Evolutionary conservation across 2,329 filamentous ascomycete species (phyloP), one percentile per base, ranked within the genome.

Genomic region (Diaporthe humulicola): DNA sequence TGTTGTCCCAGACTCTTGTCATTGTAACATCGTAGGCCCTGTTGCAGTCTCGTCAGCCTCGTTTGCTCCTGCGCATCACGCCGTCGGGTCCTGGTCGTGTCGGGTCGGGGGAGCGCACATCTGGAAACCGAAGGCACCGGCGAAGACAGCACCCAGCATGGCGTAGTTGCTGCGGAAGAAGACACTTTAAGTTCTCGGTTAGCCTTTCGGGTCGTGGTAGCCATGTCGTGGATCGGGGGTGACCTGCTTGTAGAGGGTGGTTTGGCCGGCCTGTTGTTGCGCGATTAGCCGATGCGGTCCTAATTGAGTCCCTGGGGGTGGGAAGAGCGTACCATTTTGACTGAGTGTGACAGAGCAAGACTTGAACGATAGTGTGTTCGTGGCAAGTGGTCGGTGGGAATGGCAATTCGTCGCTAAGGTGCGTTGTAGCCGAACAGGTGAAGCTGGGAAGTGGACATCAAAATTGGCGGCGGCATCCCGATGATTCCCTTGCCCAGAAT

Each of bases 81-180:
- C 22, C 17, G 56, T 40, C 66, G 64, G 33, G n/a, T 38, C 3
- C 33, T 33, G 4, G 17, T 69, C 33, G 33, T 33, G 64, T 22
- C 33, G 33, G 15, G 33, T 4, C 4, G 10, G 64, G 71, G 77
- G 71, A 77, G 87, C 94, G 83, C 91, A 99, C 97, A 99, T 90
- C 89, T 98, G 95, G 84, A 98, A 95, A 78, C 90, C 94, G 83
- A 99, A 99, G 79, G 96, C 96, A 79, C 92, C 90, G 79, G 88
- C 90, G 85, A 99, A 99, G 83, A 99, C 94, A 78, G 92, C 90
- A 79, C 91, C 93, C 81, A 99, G 89, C 91, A 98, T 98, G 84
- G 93, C 89, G 81, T 90, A 93, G 90, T 99, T 99, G 84, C 90
- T 93, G 86, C 93, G 93, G 89, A 98, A 93, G 80, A 98, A 82